A percentile compares a stretch with the other conserved stretches of the same genome.
These are phyloP conservation scores for Byssochlamys sp. DNA, from an alignment of 2,329 filamentous ascomycete species.

Conservation along the genomic window DNA sequence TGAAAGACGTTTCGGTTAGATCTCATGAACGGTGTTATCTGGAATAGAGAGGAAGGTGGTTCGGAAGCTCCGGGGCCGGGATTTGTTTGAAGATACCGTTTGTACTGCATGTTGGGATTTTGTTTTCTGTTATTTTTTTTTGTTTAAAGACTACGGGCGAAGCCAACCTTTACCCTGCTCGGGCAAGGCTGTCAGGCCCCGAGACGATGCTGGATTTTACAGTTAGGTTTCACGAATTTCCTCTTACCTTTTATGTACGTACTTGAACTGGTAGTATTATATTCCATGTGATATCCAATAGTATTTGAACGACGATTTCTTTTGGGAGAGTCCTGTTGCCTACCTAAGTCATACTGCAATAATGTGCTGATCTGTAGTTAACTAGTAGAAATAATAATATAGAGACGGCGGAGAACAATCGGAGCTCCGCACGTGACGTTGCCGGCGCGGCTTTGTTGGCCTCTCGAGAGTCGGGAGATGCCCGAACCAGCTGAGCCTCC, in stretches of 20 bases:
- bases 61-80: not conserved
- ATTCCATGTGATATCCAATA: slow-evolving; percentile 5
- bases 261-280: slow-evolving; percentile 1
- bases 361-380: too few species aligned
- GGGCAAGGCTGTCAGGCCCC: slow-evolving; percentile 4
- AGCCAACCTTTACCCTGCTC: not conserved
- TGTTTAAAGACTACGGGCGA: not conserved
- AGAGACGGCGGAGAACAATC: not conserved
- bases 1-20: not conserved
- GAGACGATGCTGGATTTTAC: not conserved
- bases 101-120: not conserved
- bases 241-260: not conserved
- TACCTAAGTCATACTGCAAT: too few species aligned
- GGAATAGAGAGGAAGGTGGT: not conserved
- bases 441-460: not conserved
- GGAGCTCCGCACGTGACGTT: not conserved
- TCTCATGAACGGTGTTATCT: not conserved
- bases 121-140: not conserved
- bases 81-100: not conserved
- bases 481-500: not conserved
- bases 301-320: not conserved
- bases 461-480: not conserved
- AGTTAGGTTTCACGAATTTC: not conserved
- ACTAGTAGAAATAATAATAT: too few species aligned
- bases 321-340: not conserved